Conservation (phyloP, 2,329 filamentous ascomycete genomes). For the Trichophyton equinum region DNA sequence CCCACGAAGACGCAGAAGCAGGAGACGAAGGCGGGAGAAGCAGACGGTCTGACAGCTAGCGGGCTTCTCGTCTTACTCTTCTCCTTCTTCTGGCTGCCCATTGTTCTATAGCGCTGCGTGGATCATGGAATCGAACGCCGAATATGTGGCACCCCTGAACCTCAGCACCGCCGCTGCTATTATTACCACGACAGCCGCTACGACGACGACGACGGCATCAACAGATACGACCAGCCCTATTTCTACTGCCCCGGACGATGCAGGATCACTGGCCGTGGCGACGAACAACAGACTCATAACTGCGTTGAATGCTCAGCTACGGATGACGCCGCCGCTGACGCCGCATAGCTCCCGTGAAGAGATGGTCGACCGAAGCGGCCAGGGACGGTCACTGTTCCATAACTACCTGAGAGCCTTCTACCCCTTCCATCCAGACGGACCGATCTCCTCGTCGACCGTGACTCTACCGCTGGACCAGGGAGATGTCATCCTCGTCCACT, state of each 20-base stretch:
- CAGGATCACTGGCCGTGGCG: conserved; percentile 2
- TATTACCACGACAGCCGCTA: not conserved
- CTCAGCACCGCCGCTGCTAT: conserved; percentile 1
- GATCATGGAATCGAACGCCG: conserved; percentile 10
- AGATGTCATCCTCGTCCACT: conserved; percentile 87
- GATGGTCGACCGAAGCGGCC: conserved; percentile 33
- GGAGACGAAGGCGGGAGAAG: too few relatives aligned
- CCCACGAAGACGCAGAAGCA: not conserved
- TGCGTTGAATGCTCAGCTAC: conserved; percentile 24
- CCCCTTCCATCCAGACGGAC: conserved; percentile 69
- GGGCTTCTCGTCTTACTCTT: not conserved
- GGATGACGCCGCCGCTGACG: conserved; percentile 67
- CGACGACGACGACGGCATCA: not conserved
- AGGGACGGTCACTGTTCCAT: conserved; percentile 60
- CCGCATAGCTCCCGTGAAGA: conserved; percentile 53
- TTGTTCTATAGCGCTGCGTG: not conserved
- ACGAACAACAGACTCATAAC: conserved; percentile 11
- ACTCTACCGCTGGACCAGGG: conserved; percentile 81
- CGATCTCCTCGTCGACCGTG: conserved; percentile 70
- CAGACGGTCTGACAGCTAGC: too few relatives aligned
- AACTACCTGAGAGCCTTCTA: conserved; percentile 93
- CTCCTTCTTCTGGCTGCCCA: not conserved
- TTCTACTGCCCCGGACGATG: conserved; percentile 2
- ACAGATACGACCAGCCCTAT: too few relatives aligned
- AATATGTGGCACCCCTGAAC: conserved; percentile 14